These are phyloP conservation scores for Diaporthe sp. DNA, from an alignment of 2,329 filamentous ascomycete genomes.

Conservation along the genomic window DNA sequence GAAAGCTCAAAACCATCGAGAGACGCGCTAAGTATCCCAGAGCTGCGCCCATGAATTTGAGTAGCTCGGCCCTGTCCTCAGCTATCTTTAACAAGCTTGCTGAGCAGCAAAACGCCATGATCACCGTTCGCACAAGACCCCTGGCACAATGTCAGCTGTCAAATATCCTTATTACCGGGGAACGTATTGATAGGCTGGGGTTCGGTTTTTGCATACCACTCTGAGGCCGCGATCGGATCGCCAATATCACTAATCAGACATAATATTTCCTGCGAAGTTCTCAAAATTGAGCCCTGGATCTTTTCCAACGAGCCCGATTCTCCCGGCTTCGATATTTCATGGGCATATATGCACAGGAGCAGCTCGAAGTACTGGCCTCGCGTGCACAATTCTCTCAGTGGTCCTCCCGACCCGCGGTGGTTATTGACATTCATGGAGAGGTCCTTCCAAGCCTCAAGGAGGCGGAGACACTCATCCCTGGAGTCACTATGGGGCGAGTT, in stretches of 20 bases:
- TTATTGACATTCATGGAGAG: neutral
- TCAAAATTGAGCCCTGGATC: neutral
- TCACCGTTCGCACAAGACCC: neutral
- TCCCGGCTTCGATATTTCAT: neutral
- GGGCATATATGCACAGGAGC: neutral
- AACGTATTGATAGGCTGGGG: neutral
- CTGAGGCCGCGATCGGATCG: neutral
- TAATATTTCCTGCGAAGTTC: neutral
- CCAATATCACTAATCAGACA: neutral
- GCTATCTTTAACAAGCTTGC: neutral
- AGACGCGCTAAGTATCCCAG: slow-evolving; percentile 1
- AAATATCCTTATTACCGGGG: neutral
- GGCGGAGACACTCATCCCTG: neutral
- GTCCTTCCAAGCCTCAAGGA: slow-evolving; percentile 3
- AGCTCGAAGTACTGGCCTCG: neutral
- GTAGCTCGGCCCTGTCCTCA: neutral
- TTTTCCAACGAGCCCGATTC: neutral
- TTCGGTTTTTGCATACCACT: neutral
- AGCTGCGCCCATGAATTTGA: neutral
- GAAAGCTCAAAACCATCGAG: neutral
- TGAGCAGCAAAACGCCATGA: neutral
- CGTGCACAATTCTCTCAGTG: neutral
- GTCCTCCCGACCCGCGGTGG: neutral
- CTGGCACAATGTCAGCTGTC: neutral
- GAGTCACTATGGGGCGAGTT: neutral